Evolutionary conservation across 2,329 filamentous ascomycete species (phyloP).

Genomic region (Cladosporium cucumerinum): DNA sequence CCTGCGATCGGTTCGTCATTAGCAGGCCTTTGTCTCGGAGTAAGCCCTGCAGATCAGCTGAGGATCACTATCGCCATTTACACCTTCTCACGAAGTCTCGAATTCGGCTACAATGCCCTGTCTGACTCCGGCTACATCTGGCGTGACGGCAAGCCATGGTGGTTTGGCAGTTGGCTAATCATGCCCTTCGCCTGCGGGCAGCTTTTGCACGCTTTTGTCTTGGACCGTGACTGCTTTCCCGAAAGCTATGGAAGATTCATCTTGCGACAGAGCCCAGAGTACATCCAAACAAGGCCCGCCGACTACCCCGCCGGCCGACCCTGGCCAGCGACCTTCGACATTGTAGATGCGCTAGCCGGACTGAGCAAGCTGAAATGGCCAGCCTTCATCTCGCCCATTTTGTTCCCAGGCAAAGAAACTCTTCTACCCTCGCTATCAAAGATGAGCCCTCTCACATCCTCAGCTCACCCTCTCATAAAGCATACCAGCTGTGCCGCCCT

Average conservation of each 20-base stretch:
- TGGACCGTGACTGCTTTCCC: conserved; percentile 52
- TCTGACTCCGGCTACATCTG: conserved; percentile 64
- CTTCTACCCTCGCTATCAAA: conserved; percentile 62
- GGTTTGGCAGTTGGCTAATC: conserved; percentile 51
- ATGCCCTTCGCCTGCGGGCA: conserved; percentile 51
- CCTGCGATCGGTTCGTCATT: conserved; percentile 88
- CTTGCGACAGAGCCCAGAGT: conserved; percentile 67
- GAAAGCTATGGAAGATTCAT: conserved; percentile 64
- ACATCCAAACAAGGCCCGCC: conserved; percentile 69
- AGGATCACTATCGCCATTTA: conserved; percentile 81
- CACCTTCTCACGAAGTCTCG: conserved; percentile 72
- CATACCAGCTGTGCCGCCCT: conserved; percentile 85
- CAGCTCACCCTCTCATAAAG: conserved; percentile 81
- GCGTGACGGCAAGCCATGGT: conserved; percentile 54
- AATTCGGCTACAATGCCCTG: conserved; percentile 80
- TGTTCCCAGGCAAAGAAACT: conserved; percentile 66
- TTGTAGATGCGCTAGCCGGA: conserved; percentile 75
- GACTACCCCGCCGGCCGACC: conserved; percentile 62
- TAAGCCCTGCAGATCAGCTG: conserved; percentile 68
- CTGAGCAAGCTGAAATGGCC: conserved; percentile 85
- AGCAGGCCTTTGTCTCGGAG: conserved; percentile 76
- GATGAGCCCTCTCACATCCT: conserved; percentile 74
- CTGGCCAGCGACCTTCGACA: conserved; percentile 74
- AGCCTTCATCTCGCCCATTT: conserved; percentile 79
- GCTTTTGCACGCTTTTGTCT: conserved; percentile 50